phyloP scores from a whole-genome alignment of 192 early-diverging fungal genomes.

The Podila clonocystis region DNA sequence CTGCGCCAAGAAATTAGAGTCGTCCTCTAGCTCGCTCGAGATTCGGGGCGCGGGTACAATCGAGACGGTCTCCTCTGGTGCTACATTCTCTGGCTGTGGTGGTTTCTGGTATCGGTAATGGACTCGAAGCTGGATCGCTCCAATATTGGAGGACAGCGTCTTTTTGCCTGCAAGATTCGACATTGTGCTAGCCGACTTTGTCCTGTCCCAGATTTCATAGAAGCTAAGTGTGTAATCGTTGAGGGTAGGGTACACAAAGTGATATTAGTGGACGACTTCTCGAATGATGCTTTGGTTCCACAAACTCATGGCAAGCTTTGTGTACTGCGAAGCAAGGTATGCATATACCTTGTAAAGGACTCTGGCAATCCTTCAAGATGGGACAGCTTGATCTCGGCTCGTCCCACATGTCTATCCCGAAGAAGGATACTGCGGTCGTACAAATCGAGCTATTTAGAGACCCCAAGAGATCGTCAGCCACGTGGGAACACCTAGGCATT shows the following conservation, averaged over 20 bases:
- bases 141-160: slow-evolving; percentile 70
- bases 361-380: slow-evolving; percentile 71
- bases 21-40: slow-evolving; percentile 20
- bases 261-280: neutral
- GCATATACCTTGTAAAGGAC: slow-evolving; percentile 64
- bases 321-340: no score
- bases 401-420: slow-evolving; percentile 72
- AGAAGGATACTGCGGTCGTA: slow-evolving; percentile 71
- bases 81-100: slow-evolving; percentile 9
- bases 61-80: neutral
- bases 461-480: neutral
- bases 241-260: neutral
- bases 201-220: slow-evolving; percentile 83
- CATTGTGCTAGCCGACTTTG: slow-evolving; percentile 67
- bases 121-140: slow-evolving; percentile 73
- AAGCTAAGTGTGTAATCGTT: slow-evolving; percentile 48
- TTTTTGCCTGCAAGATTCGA: slow-evolving; percentile 64
- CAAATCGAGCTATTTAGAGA: slow-evolving; percentile 66
- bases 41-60: slow-evolving; percentile 36
- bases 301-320: neutral
- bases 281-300: neutral
- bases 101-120: slow-evolving; percentile 70
- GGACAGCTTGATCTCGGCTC: slow-evolving; percentile 71
- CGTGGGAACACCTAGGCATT: no score
- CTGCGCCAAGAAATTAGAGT: slow-evolving; percentile 37